Evolutionary conservation across 73 alveolate species (phyloP).

Genomic region (Uronychia setigera): DNA sequence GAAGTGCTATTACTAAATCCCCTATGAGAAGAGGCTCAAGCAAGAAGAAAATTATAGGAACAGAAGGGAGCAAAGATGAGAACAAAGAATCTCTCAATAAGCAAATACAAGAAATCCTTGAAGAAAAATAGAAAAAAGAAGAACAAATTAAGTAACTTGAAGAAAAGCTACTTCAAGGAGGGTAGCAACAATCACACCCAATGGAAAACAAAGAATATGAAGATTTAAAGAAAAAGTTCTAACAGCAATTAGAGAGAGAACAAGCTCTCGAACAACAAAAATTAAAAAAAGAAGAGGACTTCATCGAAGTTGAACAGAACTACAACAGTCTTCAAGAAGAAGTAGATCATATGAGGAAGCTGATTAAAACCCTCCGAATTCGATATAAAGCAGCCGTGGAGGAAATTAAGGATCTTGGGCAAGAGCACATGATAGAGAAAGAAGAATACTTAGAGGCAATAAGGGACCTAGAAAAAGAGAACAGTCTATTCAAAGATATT

Average conservation of each 20-base stretch:
- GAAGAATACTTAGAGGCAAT: slow-evolving; percentile 83
- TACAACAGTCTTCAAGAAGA: slow-evolving; percentile 70
- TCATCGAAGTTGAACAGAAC: slow-evolving; percentile 54
- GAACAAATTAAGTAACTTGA: slow-evolving; percentile 26
- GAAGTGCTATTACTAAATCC: no score
- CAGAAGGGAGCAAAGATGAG: not conserved
- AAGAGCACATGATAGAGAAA: slow-evolving; percentile 86
- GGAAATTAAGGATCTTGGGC: slow-evolving; percentile 88
- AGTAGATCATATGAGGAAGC: slow-evolving; percentile 68
- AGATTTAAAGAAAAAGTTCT: slow-evolving; percentile 73
- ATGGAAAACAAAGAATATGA: slow-evolving; percentile 78
- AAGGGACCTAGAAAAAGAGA: slow-evolving; percentile 77
- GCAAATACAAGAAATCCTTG: not conserved
- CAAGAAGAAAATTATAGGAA: not conserved
- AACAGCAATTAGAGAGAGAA: slow-evolving; percentile 81
- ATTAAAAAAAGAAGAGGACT: slow-evolving; percentile 65
- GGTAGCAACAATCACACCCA: slow-evolving; percentile 71
- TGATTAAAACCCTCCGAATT: slow-evolving; percentile 51
- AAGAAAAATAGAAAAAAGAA: slow-evolving; percentile 29
- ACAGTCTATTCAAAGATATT: slow-evolving; percentile 69
- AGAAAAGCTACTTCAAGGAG: slow-evolving; percentile 60
- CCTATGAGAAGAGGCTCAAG: no score
- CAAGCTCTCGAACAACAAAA: slow-evolving; percentile 71
- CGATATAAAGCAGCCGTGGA: slow-evolving; percentile 55
- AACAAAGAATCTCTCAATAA: not conserved